Evolutionary conservation across 306 rosid species (phyloP).

Genomic region (Mucuna pruriens): DNA sequence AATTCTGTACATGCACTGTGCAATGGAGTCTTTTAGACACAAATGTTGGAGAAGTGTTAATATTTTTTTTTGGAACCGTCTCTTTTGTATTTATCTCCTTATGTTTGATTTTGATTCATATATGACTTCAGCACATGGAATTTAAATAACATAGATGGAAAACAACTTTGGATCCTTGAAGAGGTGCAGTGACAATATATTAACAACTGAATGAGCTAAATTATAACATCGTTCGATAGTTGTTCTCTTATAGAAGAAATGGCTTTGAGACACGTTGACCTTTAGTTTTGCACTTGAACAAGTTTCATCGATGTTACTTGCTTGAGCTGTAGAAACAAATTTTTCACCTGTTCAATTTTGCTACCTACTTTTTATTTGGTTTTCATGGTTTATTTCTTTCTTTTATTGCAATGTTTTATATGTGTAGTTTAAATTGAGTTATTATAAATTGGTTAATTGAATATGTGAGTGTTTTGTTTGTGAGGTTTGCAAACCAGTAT

Average conservation of each 20-base stretch:
- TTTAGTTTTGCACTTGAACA: no score
- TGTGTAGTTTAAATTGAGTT: background rate
- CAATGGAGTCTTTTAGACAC: background rate
- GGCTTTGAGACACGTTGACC: no score
- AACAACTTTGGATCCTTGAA: no score
- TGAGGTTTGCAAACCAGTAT: background rate
- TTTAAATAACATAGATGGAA: no score
- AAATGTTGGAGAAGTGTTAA: background rate
- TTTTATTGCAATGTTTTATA: background rate
- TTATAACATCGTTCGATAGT: no score
- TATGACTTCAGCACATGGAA: no score
- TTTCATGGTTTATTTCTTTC: slow-evolving; percentile 13
- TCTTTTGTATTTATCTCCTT: background rate
- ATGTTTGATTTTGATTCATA: background rate
- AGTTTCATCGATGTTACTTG: background rate
- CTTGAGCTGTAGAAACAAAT: background rate
- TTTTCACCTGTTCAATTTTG: background rate
- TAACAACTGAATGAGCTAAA: no score
- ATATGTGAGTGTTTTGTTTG: background rate
- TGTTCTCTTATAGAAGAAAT: no score
- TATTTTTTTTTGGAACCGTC: slow-evolving; percentile 4
- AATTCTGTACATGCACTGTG: background rate
- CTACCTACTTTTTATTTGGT: background rate
- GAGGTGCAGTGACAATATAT: no score
- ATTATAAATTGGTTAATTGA: background rate